These are phyloP conservation scores for Isochrysis galbana DNA, from an alignment of 78 protist genomes.

Conservation along the genomic window DNA sequence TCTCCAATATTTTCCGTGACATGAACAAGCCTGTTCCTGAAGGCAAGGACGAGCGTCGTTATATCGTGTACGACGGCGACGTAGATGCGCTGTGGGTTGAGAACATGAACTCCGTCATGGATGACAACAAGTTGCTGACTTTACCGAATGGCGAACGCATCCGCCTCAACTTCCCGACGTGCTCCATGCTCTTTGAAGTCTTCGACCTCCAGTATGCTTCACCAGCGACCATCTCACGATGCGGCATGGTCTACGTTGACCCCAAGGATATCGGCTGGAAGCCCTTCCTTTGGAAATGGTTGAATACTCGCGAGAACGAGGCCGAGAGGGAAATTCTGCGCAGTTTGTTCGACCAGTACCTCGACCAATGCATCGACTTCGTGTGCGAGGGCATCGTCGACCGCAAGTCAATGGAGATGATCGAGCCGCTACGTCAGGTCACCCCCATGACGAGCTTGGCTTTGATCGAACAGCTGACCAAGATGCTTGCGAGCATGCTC, in stretches of 20 bases:
- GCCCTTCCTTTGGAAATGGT: conserved; percentile 71
- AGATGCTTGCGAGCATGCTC: conserved; percentile 50
- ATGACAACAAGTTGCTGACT: conserved; percentile 91
- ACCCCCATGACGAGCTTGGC: conserved; percentile 56
- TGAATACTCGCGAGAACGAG: not conserved
- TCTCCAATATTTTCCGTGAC: conserved; percentile 83
- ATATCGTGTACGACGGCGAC: conserved; percentile 86
- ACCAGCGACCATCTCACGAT: conserved; percentile 92
- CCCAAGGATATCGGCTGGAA: conserved; percentile 77
- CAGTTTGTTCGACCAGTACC: conserved; percentile 62
- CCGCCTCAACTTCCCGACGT: conserved; percentile 63
- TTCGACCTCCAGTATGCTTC: conserved; percentile 85
- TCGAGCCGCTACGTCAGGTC: conserved; percentile 9
- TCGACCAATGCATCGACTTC: conserved; percentile 26
- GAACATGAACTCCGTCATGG: conserved; percentile 93
- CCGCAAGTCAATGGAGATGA: not conserved
- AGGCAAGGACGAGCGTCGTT: conserved; percentile 56
- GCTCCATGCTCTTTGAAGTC: conserved; percentile 84
- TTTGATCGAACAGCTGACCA: conserved; percentile 61
- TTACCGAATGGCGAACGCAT: conserved; percentile 93
- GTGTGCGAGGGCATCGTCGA: conserved; percentile 71
- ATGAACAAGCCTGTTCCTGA: conserved; percentile 60
- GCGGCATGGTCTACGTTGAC: conserved; percentile 94
- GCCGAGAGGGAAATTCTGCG: conserved; percentile 8
- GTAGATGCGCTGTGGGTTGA: conserved; percentile 89